Evolutionary conservation across 352 stramenopile species (phyloP), one percentile per base, ranked within the genome.

Genomic region (Phytopythium kandeliae): DNA sequence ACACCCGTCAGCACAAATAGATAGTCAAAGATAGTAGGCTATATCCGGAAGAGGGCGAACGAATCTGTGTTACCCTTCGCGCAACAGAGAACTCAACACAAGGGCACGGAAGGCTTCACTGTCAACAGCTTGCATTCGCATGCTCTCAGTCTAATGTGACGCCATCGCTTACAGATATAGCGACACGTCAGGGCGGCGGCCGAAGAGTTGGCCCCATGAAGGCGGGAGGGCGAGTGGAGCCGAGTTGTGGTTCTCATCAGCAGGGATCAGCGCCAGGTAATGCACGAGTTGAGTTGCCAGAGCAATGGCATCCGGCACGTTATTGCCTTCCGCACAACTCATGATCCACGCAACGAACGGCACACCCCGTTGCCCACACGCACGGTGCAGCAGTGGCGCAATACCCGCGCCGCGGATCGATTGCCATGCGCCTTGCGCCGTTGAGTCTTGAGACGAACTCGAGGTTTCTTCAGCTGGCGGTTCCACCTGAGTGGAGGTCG

Each of bases 291-390:
- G 65, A n/a, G 62, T 67, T 13, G 76, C 58, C 61, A 91, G 72
- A 4, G 64, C 65, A 19, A 68, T 61, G 8, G 82, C 82, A 21
- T 93, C 79, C 0, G 75, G 75, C 6, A 93, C 77, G 57, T 93
- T 93, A 61, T 93, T 77, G 11, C 82, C 82, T 58, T 93, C 82
- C 0, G 82, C 69, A 45, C 79, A 91, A 16, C 73, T 67, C 67
- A 91, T 75, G 35, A 93, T 47, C 42, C 85, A 73, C 26, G 74
- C 70, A 9, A 86, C 65, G 21, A 85, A 76, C 24, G 67, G 51
- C 22, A 82, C 21, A 13, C 71, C 65, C 12, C 50, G 41, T 19
- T 65, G 52, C 16, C 63, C 51, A 52, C 74, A 80, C 16, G 71
- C 38, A 10, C 50, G 43, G 40, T 80, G 60, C 7, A 93, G 45